Evolutionary conservation across 139 green algal species (phyloP).

Genomic region (Chlorella sp.): DNA sequence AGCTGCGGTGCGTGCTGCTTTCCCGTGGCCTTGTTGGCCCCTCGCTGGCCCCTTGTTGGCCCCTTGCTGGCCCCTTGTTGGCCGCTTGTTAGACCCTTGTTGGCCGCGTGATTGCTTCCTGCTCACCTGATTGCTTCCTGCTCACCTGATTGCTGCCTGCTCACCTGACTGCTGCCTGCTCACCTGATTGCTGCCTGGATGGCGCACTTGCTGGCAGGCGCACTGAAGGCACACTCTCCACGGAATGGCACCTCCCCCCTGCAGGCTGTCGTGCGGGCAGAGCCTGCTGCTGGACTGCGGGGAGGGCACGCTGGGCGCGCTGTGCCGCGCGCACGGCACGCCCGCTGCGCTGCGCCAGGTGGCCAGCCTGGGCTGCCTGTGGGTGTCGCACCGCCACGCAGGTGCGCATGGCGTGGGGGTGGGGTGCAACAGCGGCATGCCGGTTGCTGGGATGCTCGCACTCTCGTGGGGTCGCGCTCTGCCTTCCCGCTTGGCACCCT

Average conservation of each 20-base stretch:
- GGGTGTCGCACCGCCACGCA: conserved; percentile 89
- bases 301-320: conserved; percentile 67
- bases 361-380: conserved; percentile 62
- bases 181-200: no score
- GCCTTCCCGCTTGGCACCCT: neutral
- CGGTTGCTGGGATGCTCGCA: neutral
- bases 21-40: no score
- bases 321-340: conserved; percentile 12
- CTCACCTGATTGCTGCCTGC: no score
- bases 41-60: no score
- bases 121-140: no score
- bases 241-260: no score
- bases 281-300: conserved; percentile 82
- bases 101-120: no score
- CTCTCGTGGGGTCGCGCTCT: neutral
- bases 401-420: conserved; percentile 15
- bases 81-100: no score
- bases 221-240: no score
- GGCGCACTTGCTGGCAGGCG: no score
- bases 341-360: conserved; percentile 23
- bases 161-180: no score
- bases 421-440: neutral
- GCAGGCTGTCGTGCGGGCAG: conserved; percentile 36
- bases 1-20: conserved; percentile 21
- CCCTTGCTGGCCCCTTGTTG: no score